These are phyloP conservation scores for Diaporthe sp. DNA, from an alignment of 2,329 filamentous ascomycete genomes.

Conservation along the genomic window DNA sequence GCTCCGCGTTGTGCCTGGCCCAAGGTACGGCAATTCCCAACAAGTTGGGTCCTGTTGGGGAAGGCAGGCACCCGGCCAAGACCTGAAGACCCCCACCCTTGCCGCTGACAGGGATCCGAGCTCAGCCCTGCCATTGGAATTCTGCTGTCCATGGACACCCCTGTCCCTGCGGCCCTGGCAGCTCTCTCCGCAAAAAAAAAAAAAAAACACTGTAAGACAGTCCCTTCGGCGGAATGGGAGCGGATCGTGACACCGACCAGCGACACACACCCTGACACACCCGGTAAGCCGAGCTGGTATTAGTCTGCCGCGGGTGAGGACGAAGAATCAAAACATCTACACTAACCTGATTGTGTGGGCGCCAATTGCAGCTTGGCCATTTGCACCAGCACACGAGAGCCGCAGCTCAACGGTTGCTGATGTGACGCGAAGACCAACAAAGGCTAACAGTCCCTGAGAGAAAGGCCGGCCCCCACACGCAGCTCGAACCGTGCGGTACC, in stretches of 20 bases:
- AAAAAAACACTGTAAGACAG: neutral
- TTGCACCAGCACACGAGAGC: slow-evolving; percentile 1
- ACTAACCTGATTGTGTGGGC: neutral
- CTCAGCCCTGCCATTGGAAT: slow-evolving; percentile 30
- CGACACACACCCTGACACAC: neutral
- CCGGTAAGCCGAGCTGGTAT: slow-evolving; percentile 7
- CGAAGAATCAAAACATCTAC: neutral
- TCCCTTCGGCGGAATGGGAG: slow-evolving; percentile 19
- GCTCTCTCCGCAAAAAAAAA: slow-evolving; percentile 12
- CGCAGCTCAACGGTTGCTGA: slow-evolving; percentile 14
- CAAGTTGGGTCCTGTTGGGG: slow-evolving; percentile 35
- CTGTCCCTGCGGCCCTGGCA: slow-evolving; percentile 24
- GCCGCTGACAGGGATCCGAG: slow-evolving; percentile 29
- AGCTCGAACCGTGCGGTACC: neutral
- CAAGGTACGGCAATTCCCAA: slow-evolving; percentile 28
- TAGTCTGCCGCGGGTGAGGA: neutral
- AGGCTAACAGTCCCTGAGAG: neutral
- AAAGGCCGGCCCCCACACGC: neutral
- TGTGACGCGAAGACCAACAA: neutral
- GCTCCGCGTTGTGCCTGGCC: neutral
- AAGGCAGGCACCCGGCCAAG: slow-evolving; percentile 22
- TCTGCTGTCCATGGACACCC: slow-evolving; percentile 3
- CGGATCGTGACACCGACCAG: slow-evolving; percentile 7
- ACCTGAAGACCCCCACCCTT: slow-evolving; percentile 26
- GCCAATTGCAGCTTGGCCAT: slow-evolving; percentile 21